phyloP scores from a whole-genome alignment of 2,329 filamentous ascomycete genomes.

The Fusarium mexicanum region DNA sequence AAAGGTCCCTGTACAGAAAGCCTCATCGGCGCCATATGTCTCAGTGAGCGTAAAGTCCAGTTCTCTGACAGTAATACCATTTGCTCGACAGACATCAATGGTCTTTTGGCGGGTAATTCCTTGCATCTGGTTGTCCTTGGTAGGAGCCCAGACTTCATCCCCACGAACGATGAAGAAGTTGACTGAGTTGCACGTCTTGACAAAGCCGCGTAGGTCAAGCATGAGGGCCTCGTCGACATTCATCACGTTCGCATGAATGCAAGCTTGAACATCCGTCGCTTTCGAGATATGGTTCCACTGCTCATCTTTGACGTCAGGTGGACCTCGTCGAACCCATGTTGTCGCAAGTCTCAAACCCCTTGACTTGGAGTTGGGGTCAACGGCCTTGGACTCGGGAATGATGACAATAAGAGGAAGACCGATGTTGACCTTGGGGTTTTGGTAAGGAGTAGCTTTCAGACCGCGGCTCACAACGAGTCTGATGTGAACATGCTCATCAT shows the following conservation, averaged over 20 bases:
- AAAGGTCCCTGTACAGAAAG: neutral
- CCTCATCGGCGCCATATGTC: neutral
- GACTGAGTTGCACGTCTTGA: slow-evolving; percentile 11
- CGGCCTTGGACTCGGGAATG: slow-evolving; percentile 1
- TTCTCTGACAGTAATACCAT: accelerated
- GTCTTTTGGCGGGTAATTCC: slow-evolving; percentile 1
- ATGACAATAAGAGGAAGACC: slow-evolving; percentile 1
- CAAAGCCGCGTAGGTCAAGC: neutral
- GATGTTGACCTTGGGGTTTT: neutral
- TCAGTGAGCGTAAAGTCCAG: neutral
- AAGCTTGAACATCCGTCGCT: neutral
- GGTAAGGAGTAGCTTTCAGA: neutral
- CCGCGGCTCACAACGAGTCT: neutral
- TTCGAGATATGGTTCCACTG: slow-evolving; percentile 20
- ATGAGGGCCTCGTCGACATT: neutral
- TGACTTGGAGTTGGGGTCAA: slow-evolving; percentile 8
- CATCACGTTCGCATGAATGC: slow-evolving; percentile 1
- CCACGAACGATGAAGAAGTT: slow-evolving; percentile 5
- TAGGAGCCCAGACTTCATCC: slow-evolving; percentile 8
- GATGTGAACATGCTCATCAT: slow-evolving; percentile 10
- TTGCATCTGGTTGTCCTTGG: slow-evolving; percentile 17
- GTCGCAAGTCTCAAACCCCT: neutral
- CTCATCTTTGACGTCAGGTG: slow-evolving; percentile 1
- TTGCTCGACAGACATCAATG: neutral
- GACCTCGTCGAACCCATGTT: neutral